Evolutionary conservation across 495 filamentous ascomycete species (phyloP), one percentile per base, ranked within the genome.

Genomic region (Lasiosphaeris hirsuta): DNA sequence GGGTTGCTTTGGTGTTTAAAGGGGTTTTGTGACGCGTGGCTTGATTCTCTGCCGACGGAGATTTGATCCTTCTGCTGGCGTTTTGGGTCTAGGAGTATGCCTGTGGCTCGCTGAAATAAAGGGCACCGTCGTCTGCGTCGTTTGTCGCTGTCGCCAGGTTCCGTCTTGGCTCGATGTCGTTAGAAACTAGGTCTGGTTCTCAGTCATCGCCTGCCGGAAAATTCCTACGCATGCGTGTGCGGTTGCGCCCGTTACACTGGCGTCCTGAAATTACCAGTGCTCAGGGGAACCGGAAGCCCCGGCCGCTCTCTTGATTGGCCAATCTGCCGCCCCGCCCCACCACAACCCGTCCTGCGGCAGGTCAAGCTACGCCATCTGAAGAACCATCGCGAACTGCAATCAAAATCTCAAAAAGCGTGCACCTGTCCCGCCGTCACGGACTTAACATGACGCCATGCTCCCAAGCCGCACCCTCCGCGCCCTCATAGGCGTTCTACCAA

Each of bases 231-330:
- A 49, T 14, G 46, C 23, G 46, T 30, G 23, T 30, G 23, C 23
- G 23, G 5, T 30, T 30, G 42, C 41, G 11, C 42, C 48, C 53
- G 17, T 38, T 54, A 23, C 13, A 33, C 51, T 54, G 15, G 51
- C 51, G 19, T 8, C 17, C 51, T n/a, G 35, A 23, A 33, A 51
- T 51, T 49, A 7, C 46, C 46, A 19, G 23, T 23, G 45, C 33
- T 33, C 45, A 17, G 41, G 23, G 23, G 37, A 10, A n/a, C 53
- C 53, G 57, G 57, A 57, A 53, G 18, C 4, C 4, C 36, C 54
- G 57, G 57, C 4, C 7, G 9, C 15, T 7, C 6, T 23, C 0
- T 6, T 57, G 30, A 63, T 63, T 60, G 57, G 61, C 18, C 43
- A 37, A 44, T 36, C 4, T 7, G 1, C 0, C 11, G 19, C n/a